Conservation (phyloP, 345 rosid genomes). For the Populus alba region DNA sequence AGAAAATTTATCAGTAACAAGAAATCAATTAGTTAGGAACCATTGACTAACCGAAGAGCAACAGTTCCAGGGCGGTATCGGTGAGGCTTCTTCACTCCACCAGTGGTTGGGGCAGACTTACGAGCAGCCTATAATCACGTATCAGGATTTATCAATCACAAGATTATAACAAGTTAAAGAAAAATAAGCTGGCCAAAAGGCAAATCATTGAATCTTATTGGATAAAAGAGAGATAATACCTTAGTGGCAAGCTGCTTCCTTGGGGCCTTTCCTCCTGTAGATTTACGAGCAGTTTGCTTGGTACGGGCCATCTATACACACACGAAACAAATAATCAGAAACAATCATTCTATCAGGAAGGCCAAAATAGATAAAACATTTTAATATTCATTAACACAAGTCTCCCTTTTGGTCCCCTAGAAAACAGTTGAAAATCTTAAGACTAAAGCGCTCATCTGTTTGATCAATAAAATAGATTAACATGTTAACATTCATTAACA, state of each 20-base stretch:
- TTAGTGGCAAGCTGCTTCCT: conserved; percentile 96
- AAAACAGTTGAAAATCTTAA: background rate
- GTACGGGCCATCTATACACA: conserved; percentile 74
- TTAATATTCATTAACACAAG: background rate
- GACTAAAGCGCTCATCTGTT: background rate
- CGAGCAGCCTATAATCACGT: conserved; percentile 9
- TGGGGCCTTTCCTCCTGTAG: conserved; percentile 96
- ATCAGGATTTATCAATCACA: no score
- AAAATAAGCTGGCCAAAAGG: background rate
- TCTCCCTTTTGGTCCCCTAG: background rate
- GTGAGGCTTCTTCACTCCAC: conserved; percentile 22
- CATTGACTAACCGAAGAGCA: conserved; percentile 16
- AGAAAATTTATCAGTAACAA: no score
- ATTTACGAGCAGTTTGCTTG: conserved; percentile 92
- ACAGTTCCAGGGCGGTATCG: conserved; percentile 26
- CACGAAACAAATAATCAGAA: background rate
- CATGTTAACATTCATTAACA: no score
- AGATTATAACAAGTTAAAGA: background rate
- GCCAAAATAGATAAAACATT: background rate
- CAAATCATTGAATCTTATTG: no score
- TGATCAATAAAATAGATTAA: no score
- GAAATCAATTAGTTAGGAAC: no score
- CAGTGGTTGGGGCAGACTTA: conserved; percentile 25
- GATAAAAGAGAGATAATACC: conserved; percentile 26
- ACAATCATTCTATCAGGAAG: background rate